These are phyloP conservation scores for Helminthosporium solani DNA, from an alignment of 2,329 filamentous ascomycete species.

Conservation along the genomic window DNA sequence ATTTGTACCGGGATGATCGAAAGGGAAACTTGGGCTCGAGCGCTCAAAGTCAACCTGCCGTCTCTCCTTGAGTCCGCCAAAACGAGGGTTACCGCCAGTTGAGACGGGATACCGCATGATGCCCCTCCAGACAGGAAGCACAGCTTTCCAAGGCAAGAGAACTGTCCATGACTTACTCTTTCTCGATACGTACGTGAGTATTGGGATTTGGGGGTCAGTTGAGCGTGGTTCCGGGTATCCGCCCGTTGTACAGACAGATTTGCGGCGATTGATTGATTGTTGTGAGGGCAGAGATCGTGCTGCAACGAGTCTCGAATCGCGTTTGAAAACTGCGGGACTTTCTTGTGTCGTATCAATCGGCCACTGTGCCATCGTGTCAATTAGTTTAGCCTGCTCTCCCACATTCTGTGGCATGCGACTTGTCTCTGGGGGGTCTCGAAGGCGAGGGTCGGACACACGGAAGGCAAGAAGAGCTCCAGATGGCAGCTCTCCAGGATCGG, in stretches of 20 bases:
- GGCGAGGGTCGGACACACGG: conserved; percentile 73
- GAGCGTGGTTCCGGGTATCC: conserved; percentile 57
- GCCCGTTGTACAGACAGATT: conserved; percentile 63
- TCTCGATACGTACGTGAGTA: conserved; percentile 67
- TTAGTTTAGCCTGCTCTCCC: conserved; percentile 45
- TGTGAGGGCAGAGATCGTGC: conserved; percentile 69
- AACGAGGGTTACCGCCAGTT: conserved; percentile 75
- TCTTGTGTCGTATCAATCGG: conserved; percentile 57
- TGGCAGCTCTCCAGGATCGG: conserved; percentile 64
- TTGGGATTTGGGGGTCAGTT: conserved; percentile 74
- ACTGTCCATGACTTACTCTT: conserved; percentile 69
- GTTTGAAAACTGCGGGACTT: conserved; percentile 65
- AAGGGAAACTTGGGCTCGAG: conserved; percentile 78
- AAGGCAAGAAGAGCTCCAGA: conserved; percentile 71
- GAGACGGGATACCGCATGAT: conserved; percentile 80
- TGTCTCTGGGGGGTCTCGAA: conserved; percentile 71
- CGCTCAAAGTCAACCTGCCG: conserved; percentile 81
- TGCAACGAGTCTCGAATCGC: conserved; percentile 64
- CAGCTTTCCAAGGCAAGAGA: conserved; percentile 86
- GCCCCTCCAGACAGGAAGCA: conserved; percentile 80
- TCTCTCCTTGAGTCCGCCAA: conserved; percentile 78
- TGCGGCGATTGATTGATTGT: conserved; percentile 77
- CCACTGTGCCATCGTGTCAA: conserved; percentile 67
- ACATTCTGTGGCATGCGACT: conserved; percentile 31
- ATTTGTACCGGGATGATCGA: conserved; percentile 75